Conservation (phyloP, 768 basidiomycete genomes). For the Hygrophorus russula region DNA sequence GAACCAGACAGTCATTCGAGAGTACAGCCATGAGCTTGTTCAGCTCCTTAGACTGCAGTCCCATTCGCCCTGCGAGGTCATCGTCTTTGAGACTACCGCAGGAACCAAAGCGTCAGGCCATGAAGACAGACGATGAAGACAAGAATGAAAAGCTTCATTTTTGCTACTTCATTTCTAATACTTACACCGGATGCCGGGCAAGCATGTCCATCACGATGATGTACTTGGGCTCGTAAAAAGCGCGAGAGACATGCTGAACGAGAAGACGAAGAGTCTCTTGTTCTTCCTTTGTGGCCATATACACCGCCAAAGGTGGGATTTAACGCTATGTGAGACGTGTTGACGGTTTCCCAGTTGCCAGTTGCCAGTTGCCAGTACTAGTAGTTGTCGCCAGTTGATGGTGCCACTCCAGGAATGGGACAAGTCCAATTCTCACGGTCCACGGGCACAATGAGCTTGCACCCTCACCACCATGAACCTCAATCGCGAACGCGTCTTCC, state of each 20-base stretch:
- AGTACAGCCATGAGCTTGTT: conserved; percentile 82
- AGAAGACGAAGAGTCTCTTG: conserved; percentile 76
- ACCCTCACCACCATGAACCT: too few species aligned
- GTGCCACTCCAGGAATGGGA: too few species aligned
- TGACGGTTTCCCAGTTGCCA: too few species aligned
- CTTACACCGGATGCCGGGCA: conserved; percentile 90
- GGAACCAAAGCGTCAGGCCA: conserved; percentile 9
- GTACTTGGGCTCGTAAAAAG: conserved; percentile 90
- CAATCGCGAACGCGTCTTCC: conserved; percentile 21
- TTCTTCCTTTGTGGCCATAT: conserved; percentile 66
- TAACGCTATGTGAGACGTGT: too few species aligned
- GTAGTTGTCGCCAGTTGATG: too few species aligned
- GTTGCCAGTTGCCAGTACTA: too few species aligned
- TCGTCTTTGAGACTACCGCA: conserved; percentile 77
- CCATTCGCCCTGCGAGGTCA: conserved; percentile 85
- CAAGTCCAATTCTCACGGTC: too few species aligned
- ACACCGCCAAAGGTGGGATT: background rate
- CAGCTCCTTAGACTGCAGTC: conserved; percentile 80
- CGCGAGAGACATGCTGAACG: conserved; percentile 86
- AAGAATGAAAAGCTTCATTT: conserved; percentile 11
- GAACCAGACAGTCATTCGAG: conserved; percentile 66
- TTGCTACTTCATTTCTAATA: conserved; percentile 20
- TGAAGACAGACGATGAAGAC: conserved; percentile 14
- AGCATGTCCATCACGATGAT: conserved; percentile 92
- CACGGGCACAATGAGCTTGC: too few species aligned